Base-by-base conservation (phyloP, 192 early-diverging fungal species). In the Coemansia sp. region DNA sequence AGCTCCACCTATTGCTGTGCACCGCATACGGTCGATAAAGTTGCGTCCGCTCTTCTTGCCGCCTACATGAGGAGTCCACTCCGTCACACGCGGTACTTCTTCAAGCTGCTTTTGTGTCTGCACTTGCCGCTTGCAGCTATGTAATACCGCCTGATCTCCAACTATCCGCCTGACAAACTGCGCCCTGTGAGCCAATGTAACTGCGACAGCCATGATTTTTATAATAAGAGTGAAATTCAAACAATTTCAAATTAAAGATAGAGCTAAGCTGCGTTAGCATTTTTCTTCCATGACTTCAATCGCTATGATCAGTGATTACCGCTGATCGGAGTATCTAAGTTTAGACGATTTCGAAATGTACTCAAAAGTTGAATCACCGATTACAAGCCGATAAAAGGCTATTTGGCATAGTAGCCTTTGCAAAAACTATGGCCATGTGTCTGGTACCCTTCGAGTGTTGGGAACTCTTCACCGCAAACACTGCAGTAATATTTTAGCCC, bases 1-100 rank as follows among this genome's bases (percentile, higher is more conserved):
- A 18, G 74, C 65, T 18, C 92, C 92, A 35, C 87, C 91, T 8
- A 77, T 71, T 10, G 84, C 89, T 35, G 82, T 83, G 45, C 91
- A 86, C 39, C 89, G 86, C 62, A 87, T 80, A 59, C 85, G 83
- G 69, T 94, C 92, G 43, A 88, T 77, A 84, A 94, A 94, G 65
- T 90, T 88, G 52, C 88, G 82, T n/a, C 86, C 86, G 59, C 66
- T 61, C 37, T 50, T 68, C 22, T 61, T 68, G 60, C 64, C 52
- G 11, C 47, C 49, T 1, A 30, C 34, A 8, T 58, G 65, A 3
- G 49, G 67, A 30, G 32, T 59, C 49, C 49, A 65, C 13, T 55
- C 64, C 29, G 53, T 56, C 27, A 2, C 29, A 16, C 12, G 50
- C 50, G 11, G 8, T 29, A 53, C 24, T 3, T 53, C 30, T 32